Evolutionary conservation across 2,329 filamentous ascomycete species (phyloP).

Genomic region (Neonectria coccinea): DNA sequence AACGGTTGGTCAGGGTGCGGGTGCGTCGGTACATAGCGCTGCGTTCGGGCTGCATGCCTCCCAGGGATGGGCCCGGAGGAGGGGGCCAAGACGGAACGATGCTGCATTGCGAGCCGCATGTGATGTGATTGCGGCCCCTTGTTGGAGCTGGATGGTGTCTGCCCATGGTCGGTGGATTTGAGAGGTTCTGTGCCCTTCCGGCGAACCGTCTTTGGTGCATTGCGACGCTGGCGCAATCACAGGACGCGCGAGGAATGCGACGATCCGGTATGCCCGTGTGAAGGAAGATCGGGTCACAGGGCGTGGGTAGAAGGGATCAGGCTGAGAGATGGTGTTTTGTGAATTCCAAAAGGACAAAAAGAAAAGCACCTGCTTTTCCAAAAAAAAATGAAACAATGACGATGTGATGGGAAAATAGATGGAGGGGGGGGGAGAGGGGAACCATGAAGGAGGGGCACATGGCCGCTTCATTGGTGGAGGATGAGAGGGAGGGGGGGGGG

Average conservation of each 20-base stretch:
- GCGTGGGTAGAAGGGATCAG: neutral
- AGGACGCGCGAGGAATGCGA: neutral
- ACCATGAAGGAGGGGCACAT: conserved; percentile 9
- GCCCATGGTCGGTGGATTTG: conserved; percentile 9
- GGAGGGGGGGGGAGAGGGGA: neutral
- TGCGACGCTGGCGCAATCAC: neutral
- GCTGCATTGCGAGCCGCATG: conserved; percentile 24
- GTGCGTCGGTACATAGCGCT: conserved; percentile 19
- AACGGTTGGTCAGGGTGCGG: conserved; percentile 24
- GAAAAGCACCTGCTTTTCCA: conserved; percentile 3
- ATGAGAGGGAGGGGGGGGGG: neutral
- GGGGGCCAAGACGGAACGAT: conserved; percentile 11
- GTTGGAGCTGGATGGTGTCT: conserved; percentile 18
- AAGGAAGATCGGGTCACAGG: neutral
- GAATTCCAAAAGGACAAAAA: conserved; percentile 1
- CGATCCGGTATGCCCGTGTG: neutral
- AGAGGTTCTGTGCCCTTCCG: neutral
- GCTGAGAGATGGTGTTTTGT: conserved; percentile 3
- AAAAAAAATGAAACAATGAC: neutral
- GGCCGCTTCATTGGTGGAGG: neutral
- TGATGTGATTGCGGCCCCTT: conserved; percentile 25
- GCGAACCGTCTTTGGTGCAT: neutral
- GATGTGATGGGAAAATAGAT: neutral
- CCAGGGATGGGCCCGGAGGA: conserved; percentile 16
- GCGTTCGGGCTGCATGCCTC: conserved; percentile 25